Evolutionary conservation across 441 rosid species (phyloP).

Genomic region (Omphalea diandra): DNA sequence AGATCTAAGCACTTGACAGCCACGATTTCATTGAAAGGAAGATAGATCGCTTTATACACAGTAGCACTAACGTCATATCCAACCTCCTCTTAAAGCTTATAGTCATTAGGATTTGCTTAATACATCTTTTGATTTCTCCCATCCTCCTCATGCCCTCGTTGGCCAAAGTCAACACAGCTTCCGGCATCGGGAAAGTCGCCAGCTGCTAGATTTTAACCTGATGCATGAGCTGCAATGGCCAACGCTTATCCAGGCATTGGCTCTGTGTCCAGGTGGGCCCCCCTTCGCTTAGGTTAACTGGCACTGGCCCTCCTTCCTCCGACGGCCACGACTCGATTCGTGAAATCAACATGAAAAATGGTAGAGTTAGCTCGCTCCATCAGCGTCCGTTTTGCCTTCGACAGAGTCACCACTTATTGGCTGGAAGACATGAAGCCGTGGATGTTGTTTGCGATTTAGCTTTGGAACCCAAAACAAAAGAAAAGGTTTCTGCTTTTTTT

Average conservation of each 20-base stretch:
- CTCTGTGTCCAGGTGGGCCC: slow-evolving; percentile 66
- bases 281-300: slow-evolving; percentile 60
- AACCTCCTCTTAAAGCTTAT: slow-evolving; percentile 81
- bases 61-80: slow-evolving; percentile 96
- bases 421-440: slow-evolving; percentile 67
- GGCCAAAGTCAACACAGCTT: slow-evolving; percentile 41
- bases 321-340: slow-evolving; percentile 57
- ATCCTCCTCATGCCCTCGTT: slow-evolving; percentile 44
- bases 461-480: too few relatives aligned
- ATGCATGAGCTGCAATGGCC: slow-evolving; percentile 82
- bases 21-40: slow-evolving; percentile 74
- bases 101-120: slow-evolving; percentile 64
- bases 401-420: slow-evolving; percentile 49
- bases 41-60: slow-evolving; percentile 87
- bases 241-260: slow-evolving; percentile 68
- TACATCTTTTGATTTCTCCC: slow-evolving; percentile 49
- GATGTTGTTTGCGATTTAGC: too few relatives aligned
- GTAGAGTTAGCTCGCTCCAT: slow-evolving; percentile 63
- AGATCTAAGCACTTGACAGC: slow-evolving; percentile 99
- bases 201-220: slow-evolving; percentile 58
- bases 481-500: too few relatives aligned
- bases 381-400: slow-evolving; percentile 60
- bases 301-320: slow-evolving; percentile 63
- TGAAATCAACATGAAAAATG: slow-evolving; percentile 49
- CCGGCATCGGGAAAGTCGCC: slow-evolving; percentile 80